phyloP scores from a whole-genome alignment of 139 green algal genomes.

The Picochlorum costavermella region DNA sequence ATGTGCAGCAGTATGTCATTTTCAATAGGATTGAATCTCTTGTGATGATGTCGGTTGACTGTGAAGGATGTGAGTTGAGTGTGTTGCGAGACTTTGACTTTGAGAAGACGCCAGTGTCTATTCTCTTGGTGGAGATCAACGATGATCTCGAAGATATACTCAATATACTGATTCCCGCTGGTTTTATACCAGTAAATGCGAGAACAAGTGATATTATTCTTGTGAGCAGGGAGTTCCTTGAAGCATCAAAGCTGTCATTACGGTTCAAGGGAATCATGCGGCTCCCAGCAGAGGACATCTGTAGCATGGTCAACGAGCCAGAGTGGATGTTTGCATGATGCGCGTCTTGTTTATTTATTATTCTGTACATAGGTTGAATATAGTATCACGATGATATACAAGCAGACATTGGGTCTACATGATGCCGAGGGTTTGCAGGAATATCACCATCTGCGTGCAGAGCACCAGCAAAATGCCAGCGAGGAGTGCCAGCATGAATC shows the following conservation, averaged over 20 bases:
- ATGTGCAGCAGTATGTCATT: background rate
- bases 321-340: no score
- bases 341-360: no score
- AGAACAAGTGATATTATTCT: conserved; percentile 5
- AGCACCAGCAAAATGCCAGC: background rate
- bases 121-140: background rate
- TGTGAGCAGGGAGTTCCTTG: background rate
- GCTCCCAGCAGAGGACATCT: no score
- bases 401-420: background rate
- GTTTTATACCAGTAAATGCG: background rate
- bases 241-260: background rate
- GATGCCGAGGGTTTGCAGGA: background rate
- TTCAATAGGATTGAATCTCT: background rate
- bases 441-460: background rate
- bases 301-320: no score
- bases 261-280: no score
- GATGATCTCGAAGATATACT: background rate
- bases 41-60: background rate
- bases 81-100: conserved; percentile 2
- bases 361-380: no score
- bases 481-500: background rate
- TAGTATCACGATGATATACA: no score
- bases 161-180: background rate
- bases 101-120: background rate
- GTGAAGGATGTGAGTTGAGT: background rate